Conservation (phyloP, 2,329 filamentous ascomycete genomes). For the Reticulascus tulasneorum region DNA sequence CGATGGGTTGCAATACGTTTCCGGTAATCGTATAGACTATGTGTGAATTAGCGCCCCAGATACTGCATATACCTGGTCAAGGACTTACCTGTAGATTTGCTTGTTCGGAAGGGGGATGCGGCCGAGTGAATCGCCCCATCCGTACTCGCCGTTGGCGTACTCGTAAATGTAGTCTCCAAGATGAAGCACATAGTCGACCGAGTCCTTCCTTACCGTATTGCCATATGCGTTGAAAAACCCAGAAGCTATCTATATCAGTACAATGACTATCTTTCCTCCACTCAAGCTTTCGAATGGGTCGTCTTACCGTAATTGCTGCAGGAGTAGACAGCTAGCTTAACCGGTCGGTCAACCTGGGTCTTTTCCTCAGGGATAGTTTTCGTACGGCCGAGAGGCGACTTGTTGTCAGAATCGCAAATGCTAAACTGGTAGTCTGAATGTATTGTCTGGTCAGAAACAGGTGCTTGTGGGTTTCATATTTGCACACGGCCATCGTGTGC, state of each 20-base stretch:
- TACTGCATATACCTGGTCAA: conserved; percentile 33
- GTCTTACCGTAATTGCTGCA: conserved; percentile 63
- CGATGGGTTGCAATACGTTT: conserved; percentile 37
- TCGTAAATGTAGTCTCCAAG: conserved; percentile 65
- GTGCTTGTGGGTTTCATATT: no score
- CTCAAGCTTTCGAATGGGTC: no score
- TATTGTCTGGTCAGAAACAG: no score
- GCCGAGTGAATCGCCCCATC: conserved; percentile 46
- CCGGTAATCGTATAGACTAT: conserved; percentile 38
- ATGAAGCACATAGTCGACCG: conserved; percentile 57
- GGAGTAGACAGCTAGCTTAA: conserved; percentile 66
- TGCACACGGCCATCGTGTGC: no score
- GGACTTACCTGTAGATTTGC: conserved; percentile 39
- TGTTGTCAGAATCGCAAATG: conserved; percentile 59
- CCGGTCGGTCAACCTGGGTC: conserved; percentile 47
- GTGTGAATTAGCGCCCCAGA: conserved; percentile 57
- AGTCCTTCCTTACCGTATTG: conserved; percentile 55
- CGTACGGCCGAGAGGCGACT: conserved; percentile 61
- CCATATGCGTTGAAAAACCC: conserved; percentile 60
- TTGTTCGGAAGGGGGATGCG: conserved; percentile 50
- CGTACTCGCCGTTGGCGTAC: conserved; percentile 37
- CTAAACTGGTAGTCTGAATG: conserved; percentile 64
- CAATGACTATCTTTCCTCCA: accelerated
- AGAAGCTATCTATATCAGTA: neutral
- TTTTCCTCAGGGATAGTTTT: conserved; percentile 62